Evolutionary conservation across 2,329 filamentous ascomycete species (phyloP), one percentile per base, ranked within the genome.

Genomic region (Lasiodiplodia gonubiensis): DNA sequence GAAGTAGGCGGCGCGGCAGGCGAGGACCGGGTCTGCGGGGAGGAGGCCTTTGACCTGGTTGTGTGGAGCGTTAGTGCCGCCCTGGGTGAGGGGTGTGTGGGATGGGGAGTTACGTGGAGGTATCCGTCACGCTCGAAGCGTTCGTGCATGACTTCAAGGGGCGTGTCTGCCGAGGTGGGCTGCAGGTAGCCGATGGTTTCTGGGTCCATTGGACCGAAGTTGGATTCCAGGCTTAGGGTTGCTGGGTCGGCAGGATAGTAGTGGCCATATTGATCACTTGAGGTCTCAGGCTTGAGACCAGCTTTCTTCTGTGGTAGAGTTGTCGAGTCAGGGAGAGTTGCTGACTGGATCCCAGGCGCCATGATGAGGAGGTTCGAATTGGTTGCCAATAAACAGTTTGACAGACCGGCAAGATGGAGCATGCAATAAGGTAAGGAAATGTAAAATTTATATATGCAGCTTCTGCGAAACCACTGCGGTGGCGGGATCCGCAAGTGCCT

Each of bases 1-100:
- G 42, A 69, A 69, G 64, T 69, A 69, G 18, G 57, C 68, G 51
- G 46, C n/a, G 39, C 64, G 68, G 46, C 64, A 67, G 48, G 66
- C 42, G n/a, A 68, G 27, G 23, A 67, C 67, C 25, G 66, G 60
- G 23, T 67, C 63, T n/a, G 49, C 48, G 12, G 53, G 68, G 25
- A 67, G 27, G 39, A 69, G 55, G 37, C 33, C 16, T 54, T 69
- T 69, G 53, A 68, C 63, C 55, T 46, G 52, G 8, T 16, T 14
- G 16, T 16, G 14, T 27, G n/a, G 30, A 35, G 30, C 1, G 27
- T 54, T 14, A 30, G n/a, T 23, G 55, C 6, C 6, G 14, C 7
- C 18, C 4, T 37, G 16, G 55, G 12, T 14, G 25, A 5, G 18
- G 18, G 18, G 25, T 7, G 14, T 16, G 18, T 37, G 14, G 30